Percentiles rank a stretch among this genome's conserved stretches.
These are phyloP conservation scores for Didymella lethalis DNA, from an alignment of 2,329 filamentous ascomycete species.

Conservation along the genomic window DNA sequence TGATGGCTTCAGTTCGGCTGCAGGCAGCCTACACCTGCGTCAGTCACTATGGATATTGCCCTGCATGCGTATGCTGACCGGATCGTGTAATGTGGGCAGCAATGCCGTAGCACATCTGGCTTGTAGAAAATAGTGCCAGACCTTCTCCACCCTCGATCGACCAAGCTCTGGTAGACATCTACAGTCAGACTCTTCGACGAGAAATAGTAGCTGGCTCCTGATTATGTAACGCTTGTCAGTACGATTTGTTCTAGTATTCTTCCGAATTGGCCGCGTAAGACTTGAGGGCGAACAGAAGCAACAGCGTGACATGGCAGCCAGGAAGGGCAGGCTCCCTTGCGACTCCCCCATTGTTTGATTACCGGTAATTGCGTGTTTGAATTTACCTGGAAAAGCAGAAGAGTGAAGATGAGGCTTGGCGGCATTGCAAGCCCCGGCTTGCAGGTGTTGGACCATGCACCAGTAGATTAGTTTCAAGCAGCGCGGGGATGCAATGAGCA, in stretches of 20 bases:
- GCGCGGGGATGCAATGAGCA: conserved; percentile 24
- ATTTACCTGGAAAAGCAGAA: conserved; percentile 9
- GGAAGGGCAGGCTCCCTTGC: conserved; percentile 12
- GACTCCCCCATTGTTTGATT: conserved; percentile 15
- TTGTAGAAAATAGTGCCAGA: conserved; percentile 74
- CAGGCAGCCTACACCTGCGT: conserved; percentile 65
- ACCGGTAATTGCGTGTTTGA: conserved; percentile 7
- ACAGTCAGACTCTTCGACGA: conserved; percentile 67
- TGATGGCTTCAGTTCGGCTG: conserved; percentile 68
- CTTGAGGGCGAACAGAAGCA: conserved; percentile 7
- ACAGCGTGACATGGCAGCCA: conserved; percentile 25
- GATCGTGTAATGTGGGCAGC: conserved; percentile 91
- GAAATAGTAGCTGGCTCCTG: conserved; percentile 78
- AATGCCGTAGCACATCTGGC: conserved; percentile 79
- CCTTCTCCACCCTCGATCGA: conserved; percentile 78
- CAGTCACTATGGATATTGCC: conserved; percentile 11
- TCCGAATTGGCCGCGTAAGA: conserved; percentile 21
- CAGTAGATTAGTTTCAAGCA: conserved; percentile 22
- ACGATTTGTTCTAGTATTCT: conserved; percentile 6
- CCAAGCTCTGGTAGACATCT: conserved; percentile 72
- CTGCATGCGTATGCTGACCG: conserved; percentile 50
- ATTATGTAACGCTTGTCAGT: conserved; percentile 41
- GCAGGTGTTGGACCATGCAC: conserved; percentile 19
- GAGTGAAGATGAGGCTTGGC: conserved; percentile 29
- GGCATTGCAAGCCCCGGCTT: conserved; percentile 17